Conservation (phyloP, 441 rosid genomes). For the Gossypium aridum region DNA sequence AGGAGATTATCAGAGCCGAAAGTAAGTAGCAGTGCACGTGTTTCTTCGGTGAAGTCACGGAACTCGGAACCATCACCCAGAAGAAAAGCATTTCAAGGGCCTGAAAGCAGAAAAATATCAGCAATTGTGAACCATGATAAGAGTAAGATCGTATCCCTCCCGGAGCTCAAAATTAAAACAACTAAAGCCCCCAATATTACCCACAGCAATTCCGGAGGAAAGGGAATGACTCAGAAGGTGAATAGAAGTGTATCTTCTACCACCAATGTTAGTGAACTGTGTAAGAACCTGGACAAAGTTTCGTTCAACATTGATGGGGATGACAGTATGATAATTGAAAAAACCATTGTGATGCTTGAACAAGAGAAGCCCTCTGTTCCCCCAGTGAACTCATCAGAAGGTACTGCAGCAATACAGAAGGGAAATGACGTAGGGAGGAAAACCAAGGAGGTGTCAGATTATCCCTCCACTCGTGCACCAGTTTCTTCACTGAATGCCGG, state of each 20-base stretch:
- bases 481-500: constrained; percentile 23
- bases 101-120: constrained; percentile 75
- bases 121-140: constrained; percentile 83
- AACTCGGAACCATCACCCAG: constrained; percentile 36
- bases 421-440: constrained; percentile 26
- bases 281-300: constrained; percentile 27
- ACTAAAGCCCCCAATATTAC: constrained; percentile 33
- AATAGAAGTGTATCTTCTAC: constrained; percentile 28
- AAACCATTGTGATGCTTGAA: constrained; percentile 71
- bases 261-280: constrained; percentile 27
- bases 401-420: constrained; percentile 25
- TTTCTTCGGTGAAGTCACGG: constrained; percentile 45
- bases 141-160: constrained; percentile 83
- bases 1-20: constrained; percentile 93
- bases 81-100: constrained; percentile 34
- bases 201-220: constrained; percentile 31
- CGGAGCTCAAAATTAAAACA: constrained; percentile 69
- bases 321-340: constrained; percentile 66
- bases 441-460: constrained; percentile 26
- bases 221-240: constrained; percentile 26
- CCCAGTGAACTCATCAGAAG: constrained; percentile 26
- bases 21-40: constrained; percentile 29
- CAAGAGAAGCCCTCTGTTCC: constrained; percentile 45
- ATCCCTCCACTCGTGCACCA: constrained; percentile 31
- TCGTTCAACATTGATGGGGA: constrained; percentile 41